Evolutionary conservation across 2,329 filamentous ascomycete genomes (phyloP).

Genomic region (Fusarium robinianum): DNA sequence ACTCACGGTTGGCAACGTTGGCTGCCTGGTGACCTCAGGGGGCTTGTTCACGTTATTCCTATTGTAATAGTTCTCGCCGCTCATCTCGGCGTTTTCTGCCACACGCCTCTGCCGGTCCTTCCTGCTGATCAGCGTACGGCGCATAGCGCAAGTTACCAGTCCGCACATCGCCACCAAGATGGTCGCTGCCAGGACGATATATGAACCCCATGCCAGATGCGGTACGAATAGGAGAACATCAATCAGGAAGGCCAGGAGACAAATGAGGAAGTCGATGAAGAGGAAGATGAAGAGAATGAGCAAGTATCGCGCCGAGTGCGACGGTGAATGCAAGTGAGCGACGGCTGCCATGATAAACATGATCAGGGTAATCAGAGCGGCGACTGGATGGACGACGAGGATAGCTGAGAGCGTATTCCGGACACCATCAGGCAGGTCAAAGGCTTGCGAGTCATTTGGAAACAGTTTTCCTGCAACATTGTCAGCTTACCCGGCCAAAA

Average conservation of each 20-base stretch:
- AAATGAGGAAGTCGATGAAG: slow-evolving; percentile 81
- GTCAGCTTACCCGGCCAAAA: slow-evolving; percentile 20
- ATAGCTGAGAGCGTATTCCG: slow-evolving; percentile 78
- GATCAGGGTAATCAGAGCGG: slow-evolving; percentile 81
- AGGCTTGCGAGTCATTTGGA: slow-evolving; percentile 46
- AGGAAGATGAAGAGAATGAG: slow-evolving; percentile 84
- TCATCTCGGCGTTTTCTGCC: slow-evolving; percentile 96
- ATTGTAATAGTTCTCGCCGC: slow-evolving; percentile 87
- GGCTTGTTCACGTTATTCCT: slow-evolving; percentile 62
- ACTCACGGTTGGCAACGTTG: slow-evolving; percentile 62
- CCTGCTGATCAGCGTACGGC: slow-evolving; percentile 84
- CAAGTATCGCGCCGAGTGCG: slow-evolving; percentile 88
- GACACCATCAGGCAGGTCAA: slow-evolving; percentile 59
- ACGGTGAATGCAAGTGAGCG: slow-evolving; percentile 84
- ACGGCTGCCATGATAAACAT: slow-evolving; percentile 79
- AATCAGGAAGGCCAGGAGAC: slow-evolving; percentile 85
- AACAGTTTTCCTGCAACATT: slow-evolving; percentile 29
- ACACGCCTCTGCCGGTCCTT: slow-evolving; percentile 94
- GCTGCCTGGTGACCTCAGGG: slow-evolving; percentile 52
- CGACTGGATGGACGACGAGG: slow-evolving; percentile 90
- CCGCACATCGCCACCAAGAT: slow-evolving; percentile 81
- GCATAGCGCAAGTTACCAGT: slow-evolving; percentile 92
- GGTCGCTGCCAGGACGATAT: slow-evolving; percentile 87
- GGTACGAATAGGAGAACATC: slow-evolving; percentile 95
- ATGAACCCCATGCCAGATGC: slow-evolving; percentile 91